A percentile compares a stretch with the other conserved stretches of the same genome.
Evolutionary conservation across 768 basidiomycete species (phyloP).

Genomic region (Gloeophyllum trabeum): DNA sequence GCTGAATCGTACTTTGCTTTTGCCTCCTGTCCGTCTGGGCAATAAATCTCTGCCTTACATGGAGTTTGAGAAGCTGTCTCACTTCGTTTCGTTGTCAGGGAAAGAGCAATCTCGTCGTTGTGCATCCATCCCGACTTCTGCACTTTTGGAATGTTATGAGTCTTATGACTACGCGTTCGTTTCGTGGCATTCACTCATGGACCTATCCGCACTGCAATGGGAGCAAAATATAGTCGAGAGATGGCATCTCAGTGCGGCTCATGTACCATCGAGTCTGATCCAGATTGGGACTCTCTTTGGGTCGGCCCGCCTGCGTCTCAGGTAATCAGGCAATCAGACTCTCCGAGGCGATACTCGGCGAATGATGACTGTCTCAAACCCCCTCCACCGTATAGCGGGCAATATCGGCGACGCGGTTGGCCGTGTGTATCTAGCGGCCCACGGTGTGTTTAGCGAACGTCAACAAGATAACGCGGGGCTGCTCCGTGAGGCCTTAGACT

Average conservation of each 20-base stretch:
- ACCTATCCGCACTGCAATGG: conserved; percentile 28
- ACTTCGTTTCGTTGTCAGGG: conserved; percentile 31
- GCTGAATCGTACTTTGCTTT: conserved; percentile 66
- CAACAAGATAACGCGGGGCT: conserved; percentile 47
- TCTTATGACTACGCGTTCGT: conserved; percentile 52
- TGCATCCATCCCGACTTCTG: conserved; percentile 31
- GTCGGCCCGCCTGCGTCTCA: conserved; percentile 52
- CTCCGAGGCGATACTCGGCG: conserved; percentile 37
- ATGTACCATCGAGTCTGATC: conserved; percentile 37
- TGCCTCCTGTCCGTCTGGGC: conserved; percentile 69
- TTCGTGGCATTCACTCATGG: conserved; percentile 62
- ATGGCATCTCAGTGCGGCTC: conserved; percentile 39
- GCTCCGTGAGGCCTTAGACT: conserved; percentile 33
- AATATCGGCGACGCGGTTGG: conserved; percentile 27
- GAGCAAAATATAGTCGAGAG: conserved; percentile 36
- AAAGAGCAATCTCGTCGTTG: conserved; percentile 48
- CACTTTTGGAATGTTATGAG: conserved; percentile 50
- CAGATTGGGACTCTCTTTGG: conserved; percentile 73
- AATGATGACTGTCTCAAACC: conserved; percentile 47
- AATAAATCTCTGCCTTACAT: conserved; percentile 47
- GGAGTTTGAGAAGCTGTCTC: conserved; percentile 36
- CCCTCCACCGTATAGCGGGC: conserved; percentile 30
- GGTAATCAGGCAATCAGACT: conserved; percentile 22
- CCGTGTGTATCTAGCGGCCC: conserved; percentile 43
- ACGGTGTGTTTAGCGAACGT: conserved; percentile 64